phyloP scores from a whole-genome alignment of 2,329 filamentous ascomycete genomes.

The Trichophaea hybrida region DNA sequence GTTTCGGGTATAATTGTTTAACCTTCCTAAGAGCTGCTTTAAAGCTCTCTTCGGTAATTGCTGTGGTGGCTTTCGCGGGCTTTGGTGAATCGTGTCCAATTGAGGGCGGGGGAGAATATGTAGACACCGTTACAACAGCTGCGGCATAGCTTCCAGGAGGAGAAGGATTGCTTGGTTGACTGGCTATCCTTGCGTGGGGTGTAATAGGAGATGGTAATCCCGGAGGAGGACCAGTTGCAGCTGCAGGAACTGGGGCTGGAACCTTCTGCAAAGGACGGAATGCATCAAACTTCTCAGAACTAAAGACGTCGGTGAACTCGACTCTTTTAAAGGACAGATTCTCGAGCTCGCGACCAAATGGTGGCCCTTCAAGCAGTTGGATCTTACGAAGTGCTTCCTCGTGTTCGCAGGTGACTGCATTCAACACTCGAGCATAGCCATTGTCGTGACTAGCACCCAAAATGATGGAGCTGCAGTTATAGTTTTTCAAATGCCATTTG shows the following conservation, averaged over 20 bases:
- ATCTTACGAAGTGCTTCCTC: slow-evolving; percentile 10
- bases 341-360: slow-evolving; percentile 19
- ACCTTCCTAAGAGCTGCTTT: slow-evolving; percentile 13
- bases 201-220: background rate
- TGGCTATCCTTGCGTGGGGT: background rate
- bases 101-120: slow-evolving; percentile 1
- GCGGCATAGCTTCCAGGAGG: slow-evolving; percentile 3
- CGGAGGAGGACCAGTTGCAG: background rate
- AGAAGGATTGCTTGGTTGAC: background rate
- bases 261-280: background rate
- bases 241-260: background rate
- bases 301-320: slow-evolving; percentile 12
- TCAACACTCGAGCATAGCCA: slow-evolving; percentile 45
- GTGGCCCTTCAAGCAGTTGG: slow-evolving; percentile 19
- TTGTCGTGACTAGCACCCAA: slow-evolving; percentile 49
- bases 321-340: slow-evolving; percentile 5
- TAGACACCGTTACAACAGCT: background rate
- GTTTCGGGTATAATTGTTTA: slow-evolving; percentile 15
- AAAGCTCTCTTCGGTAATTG: background rate
- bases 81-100: background rate
- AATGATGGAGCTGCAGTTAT: slow-evolving; percentile 47
- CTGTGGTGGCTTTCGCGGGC: background rate
- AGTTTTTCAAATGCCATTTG: slow-evolving; percentile 39
- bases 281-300: slow-evolving; percentile 17
- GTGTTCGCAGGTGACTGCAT: slow-evolving; percentile 38